Percentiles rank a stretch among this genome's conserved stretches.
phyloP scores from a whole-genome alignment of 495 filamentous ascomycete genomes.

The Penicillium tannophilum region DNA sequence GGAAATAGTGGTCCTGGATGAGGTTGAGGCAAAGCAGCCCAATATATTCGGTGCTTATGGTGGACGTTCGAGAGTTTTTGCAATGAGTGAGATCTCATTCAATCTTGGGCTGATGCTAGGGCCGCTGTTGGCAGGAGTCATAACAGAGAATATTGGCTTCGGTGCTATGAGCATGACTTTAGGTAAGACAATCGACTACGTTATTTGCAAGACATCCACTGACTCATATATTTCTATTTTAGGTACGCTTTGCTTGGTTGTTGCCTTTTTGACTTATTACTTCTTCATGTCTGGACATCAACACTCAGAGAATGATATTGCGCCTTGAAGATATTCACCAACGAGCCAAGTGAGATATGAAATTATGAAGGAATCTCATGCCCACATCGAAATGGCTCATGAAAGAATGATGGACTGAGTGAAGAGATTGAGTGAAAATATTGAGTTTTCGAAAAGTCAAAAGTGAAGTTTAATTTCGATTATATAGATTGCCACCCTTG shows the following conservation, averaged over 20 bases:
- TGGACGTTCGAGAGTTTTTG: constrained; percentile 3
- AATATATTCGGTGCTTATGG: constrained; percentile 2
- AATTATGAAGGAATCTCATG: no score
- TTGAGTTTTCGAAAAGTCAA: no score
- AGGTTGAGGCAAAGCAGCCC: neutral
- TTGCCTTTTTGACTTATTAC: neutral
- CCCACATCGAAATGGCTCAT: no score
- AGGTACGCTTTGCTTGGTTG: neutral
- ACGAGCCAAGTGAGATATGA: neutral
- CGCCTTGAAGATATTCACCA: neutral
- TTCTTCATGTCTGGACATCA: neutral
- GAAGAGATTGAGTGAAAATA: no score
- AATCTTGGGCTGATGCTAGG: constrained; percentile 4
- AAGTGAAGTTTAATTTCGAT: no score
- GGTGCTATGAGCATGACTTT: neutral
- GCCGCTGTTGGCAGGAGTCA: neutral
- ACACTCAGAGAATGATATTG: neutral
- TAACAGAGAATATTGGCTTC: neutral
- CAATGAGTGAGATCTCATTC: neutral
- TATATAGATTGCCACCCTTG: no score
- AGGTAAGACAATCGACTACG: neutral
- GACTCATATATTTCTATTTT: neutral
- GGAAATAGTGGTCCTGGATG: constrained; percentile 3
- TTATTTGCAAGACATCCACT: neutral
- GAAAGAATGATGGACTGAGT: no score